Conservation (phyloP, 176 grass and related monocot genomes). For the Alopecurus myosuroides region DNA sequence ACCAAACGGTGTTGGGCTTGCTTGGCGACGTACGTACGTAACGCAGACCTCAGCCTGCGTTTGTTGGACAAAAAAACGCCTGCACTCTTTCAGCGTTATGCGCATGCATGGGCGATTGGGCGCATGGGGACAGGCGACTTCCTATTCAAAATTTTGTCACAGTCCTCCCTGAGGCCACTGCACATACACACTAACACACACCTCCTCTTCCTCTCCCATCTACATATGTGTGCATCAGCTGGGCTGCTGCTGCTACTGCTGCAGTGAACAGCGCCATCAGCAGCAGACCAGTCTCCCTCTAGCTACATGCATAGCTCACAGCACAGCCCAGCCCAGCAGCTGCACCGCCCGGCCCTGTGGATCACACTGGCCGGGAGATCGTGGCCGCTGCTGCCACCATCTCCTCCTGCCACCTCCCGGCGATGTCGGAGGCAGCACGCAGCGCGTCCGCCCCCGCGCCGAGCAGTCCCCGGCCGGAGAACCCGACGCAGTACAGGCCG, state of each 20-base stretch:
- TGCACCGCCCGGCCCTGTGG: background rate
- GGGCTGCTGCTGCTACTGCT: background rate
- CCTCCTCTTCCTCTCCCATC: background rate
- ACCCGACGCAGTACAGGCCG: conserved; percentile 81
- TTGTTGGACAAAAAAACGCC: conserved; percentile 28
- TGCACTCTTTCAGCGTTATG: conserved; percentile 24
- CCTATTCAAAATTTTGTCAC: conserved; percentile 52
- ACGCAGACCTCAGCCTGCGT: conserved; percentile 31
- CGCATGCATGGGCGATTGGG: conserved; percentile 21
- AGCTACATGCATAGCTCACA: conserved; percentile 28
- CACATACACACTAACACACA: conserved; percentile 25
- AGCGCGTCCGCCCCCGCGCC: conserved; percentile 70
- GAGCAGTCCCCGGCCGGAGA: conserved; percentile 76
- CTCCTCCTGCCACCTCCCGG: conserved; percentile 49
- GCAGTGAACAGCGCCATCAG: conserved; percentile 12
- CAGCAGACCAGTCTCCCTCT: conserved; percentile 3
- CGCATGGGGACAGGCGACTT: conserved; percentile 38
- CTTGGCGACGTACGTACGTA: conserved; percentile 21
- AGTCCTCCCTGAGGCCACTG: background rate
- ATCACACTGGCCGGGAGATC: conserved; percentile 36
- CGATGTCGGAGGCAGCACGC: conserved; percentile 63
- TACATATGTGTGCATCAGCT: conserved; percentile 12
- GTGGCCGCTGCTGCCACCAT: background rate
- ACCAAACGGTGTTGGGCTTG: conserved; percentile 7
- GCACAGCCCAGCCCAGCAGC: background rate